Evolutionary conservation across 2,329 filamentous ascomycete species (phyloP).

Genomic region (Ascochyta koolunga): DNA sequence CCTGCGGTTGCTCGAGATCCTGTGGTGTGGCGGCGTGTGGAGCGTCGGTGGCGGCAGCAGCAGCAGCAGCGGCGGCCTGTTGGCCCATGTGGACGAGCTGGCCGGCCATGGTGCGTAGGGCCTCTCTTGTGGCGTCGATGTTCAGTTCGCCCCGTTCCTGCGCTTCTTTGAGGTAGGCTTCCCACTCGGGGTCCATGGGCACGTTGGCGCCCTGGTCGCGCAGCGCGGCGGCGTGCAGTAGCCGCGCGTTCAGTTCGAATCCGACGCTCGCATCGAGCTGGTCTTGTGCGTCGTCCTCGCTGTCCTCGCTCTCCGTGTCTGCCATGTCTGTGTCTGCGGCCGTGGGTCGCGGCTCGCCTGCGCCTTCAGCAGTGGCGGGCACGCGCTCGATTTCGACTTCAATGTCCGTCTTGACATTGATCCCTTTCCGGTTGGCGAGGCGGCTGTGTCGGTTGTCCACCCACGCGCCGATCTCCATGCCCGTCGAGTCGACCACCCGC

Average conservation of each 20-base stretch:
- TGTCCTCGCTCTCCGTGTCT: slow-evolving; percentile 50
- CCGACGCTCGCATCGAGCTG: slow-evolving; percentile 61
- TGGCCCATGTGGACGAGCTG: slow-evolving; percentile 36
- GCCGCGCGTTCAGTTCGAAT: slow-evolving; percentile 64
- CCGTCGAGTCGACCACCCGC: slow-evolving; percentile 72
- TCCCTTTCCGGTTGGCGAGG: slow-evolving; percentile 27
- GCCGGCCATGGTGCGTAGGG: slow-evolving; percentile 39
- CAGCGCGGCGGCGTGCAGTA: slow-evolving; percentile 67
- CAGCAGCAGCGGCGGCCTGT: slow-evolving; percentile 19
- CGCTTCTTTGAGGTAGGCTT: slow-evolving; percentile 75
- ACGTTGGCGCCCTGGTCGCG: slow-evolving; percentile 67
- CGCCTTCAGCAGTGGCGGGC: slow-evolving; percentile 33
- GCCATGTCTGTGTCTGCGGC: slow-evolving; percentile 31
- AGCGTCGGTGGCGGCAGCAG: background rate
- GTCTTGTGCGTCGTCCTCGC: slow-evolving; percentile 29
- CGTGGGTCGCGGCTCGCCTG: slow-evolving; percentile 30
- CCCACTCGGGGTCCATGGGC: slow-evolving; percentile 73
- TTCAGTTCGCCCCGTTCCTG: slow-evolving; percentile 63
- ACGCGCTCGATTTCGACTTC: slow-evolving; percentile 49
- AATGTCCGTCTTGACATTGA: slow-evolving; percentile 52
- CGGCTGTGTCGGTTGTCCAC: slow-evolving; percentile 50
- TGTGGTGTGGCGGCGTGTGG: background rate
- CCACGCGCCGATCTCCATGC: slow-evolving; percentile 70
- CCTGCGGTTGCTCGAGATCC: slow-evolving; percentile 3
- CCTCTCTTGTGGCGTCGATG: slow-evolving; percentile 42